Evolutionary conservation across 345 rosid genomes (phyloP).

Genomic region (Salix purpurea): DNA sequence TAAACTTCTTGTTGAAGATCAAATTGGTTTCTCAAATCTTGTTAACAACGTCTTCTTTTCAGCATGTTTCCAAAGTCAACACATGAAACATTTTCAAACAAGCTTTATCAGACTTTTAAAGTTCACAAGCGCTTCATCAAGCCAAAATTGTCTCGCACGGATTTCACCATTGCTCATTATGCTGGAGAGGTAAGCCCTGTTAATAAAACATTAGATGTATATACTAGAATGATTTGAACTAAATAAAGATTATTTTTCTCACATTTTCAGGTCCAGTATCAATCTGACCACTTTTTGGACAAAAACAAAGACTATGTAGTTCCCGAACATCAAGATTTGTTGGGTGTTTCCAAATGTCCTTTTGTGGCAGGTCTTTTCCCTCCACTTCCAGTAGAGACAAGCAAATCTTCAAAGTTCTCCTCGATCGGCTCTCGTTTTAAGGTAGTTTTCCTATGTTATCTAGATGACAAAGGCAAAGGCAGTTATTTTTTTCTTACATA

Average conservation of each 20-base stretch:
- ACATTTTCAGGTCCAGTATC: conserved; percentile 71
- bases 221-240: neutral
- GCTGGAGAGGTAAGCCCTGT: conserved; percentile 77
- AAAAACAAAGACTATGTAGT: conserved; percentile 97
- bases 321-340: conserved; percentile 89
- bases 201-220: neutral
- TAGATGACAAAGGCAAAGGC: neutral
- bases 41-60: conserved; percentile 24
- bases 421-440: conserved; percentile 95
- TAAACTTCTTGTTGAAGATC: conserved; percentile 4
- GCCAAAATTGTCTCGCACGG: conserved; percentile 94
- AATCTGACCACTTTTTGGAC: conserved; percentile 91
- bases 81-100: conserved; percentile 90
- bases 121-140: conserved; percentile 82
- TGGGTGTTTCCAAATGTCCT: conserved; percentile 69
- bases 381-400: conserved; percentile 76
- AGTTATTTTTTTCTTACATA: neutral
- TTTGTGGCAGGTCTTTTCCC: conserved; percentile 94
- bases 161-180: conserved; percentile 83
- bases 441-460: conserved; percentile 37
- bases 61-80: conserved; percentile 99
- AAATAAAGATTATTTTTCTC: neutral
- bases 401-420: conserved; percentile 88
- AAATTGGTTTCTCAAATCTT: conserved; percentile 8
- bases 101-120: conserved; percentile 93